Percentiles rank a stretch among this genome's conserved stretches.
These are phyloP conservation scores for Tetracladium maxilliforme DNA, from an alignment of 2,329 filamentous ascomycete genomes.

Conservation along the genomic window DNA sequence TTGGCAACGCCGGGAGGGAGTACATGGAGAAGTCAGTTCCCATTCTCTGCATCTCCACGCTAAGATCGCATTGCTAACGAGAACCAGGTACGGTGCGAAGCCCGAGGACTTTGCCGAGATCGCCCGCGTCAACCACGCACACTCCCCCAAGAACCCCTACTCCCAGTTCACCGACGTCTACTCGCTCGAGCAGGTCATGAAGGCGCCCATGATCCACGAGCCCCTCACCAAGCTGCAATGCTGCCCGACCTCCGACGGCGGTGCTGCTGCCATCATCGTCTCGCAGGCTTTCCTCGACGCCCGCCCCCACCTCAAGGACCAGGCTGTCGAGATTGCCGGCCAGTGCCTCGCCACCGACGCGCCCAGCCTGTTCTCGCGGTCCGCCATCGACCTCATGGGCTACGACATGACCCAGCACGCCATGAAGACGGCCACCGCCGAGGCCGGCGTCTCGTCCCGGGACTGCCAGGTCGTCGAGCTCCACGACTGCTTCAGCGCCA, in stretches of 20 bases:
- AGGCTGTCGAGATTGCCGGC: slow-evolving; percentile 81
- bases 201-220: slow-evolving; percentile 63
- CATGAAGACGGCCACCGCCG: slow-evolving; percentile 50
- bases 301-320: slow-evolving; percentile 64
- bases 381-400: slow-evolving; percentile 78
- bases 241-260: slow-evolving; percentile 90
- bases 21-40: slow-evolving; percentile 75
- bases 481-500: slow-evolving; percentile 93
- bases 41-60: slow-evolving; percentile 3
- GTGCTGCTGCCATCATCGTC: slow-evolving; percentile 76
- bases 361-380: slow-evolving; percentile 62
- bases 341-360: slow-evolving; percentile 79
- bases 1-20: slow-evolving; percentile 84
- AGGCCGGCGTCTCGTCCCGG: slow-evolving; percentile 53
- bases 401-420: slow-evolving; percentile 72
- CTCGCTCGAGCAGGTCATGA: slow-evolving; percentile 66
- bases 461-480: slow-evolving; percentile 80
- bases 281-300: slow-evolving; percentile 80
- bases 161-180: slow-evolving; percentile 95
- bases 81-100: slow-evolving; percentile 67
- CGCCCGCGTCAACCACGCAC: slow-evolving; percentile 79
- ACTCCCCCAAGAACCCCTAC: slow-evolving; percentile 88
- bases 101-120: slow-evolving; percentile 88
- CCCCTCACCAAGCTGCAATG: slow-evolving; percentile 97
- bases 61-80: too few relatives aligned